Evolutionary conservation across 768 basidiomycete genomes (phyloP), one percentile per base, ranked within the genome.

Genomic region (Suillus occidentalis): DNA sequence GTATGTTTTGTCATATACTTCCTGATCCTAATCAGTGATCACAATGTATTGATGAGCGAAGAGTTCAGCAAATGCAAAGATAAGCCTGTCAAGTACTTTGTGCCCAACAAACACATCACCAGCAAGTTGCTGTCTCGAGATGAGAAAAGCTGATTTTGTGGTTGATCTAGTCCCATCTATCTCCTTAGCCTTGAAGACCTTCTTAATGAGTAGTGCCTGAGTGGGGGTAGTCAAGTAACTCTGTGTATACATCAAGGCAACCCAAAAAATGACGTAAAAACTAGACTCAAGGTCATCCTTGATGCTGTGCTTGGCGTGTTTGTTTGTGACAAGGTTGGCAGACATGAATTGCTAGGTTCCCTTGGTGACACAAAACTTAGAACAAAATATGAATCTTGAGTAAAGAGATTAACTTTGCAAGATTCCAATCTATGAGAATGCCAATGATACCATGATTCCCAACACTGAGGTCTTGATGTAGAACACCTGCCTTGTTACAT

Each of bases 261-360:
- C 50, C 65, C 62, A 74, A 1, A 71, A 47, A n/a, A 73, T 40
- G 18, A 73, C 69, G 42, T 65, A 67, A 49, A 72, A 43, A 61
- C 76, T 72, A 1, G 76, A 78, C 61, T 78, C 75, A 8, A 78
- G 39, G 63, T 78, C 76, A 60, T 79, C 75, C 53, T 69, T 65
- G 37, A 75, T 62, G 0, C 28, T 57, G 43, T 76, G 76, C 2
- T 49, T 9, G 20, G 69, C 67, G 6, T n/a, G n/a, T 20, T 60
- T 49, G 13, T 68, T 28, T 39, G 52, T 6, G 28, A 76, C 68
- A 22, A 77, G 67, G 2, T 42, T 28, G 4, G 63, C 55, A 4
- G 77, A 75, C 69, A 77, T 75, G 59, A 76, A 77, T 39, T 71
- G 70, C 76, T 76, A 77, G 16, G 76, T 77, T 0, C 78, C 77